phyloP scores from a whole-genome alignment of 345 rosid species.

The Hypericum perforatum region DNA sequence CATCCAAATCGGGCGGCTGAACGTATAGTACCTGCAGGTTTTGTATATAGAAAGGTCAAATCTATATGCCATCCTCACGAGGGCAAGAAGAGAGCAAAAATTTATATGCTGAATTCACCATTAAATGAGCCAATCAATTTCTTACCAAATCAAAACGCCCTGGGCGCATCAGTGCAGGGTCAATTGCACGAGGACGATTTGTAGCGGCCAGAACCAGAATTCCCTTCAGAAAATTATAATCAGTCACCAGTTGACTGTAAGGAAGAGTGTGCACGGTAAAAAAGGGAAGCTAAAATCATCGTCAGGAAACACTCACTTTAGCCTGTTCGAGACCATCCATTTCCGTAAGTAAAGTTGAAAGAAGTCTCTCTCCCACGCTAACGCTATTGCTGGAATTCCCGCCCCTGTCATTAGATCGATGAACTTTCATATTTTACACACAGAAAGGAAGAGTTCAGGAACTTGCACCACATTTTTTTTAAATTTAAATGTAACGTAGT shows the following conservation, averaged over 20 bases:
- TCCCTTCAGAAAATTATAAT: conserved; percentile 36
- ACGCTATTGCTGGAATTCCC: conserved; percentile 53
- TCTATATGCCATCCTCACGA: too few species aligned
- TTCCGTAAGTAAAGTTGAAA: conserved; percentile 84
- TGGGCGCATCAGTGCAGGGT: conserved; percentile 93
- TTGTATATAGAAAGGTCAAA: not conserved
- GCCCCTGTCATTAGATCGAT: conserved; percentile 36
- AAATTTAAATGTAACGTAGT: too few species aligned
- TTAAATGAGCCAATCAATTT: not conserved
- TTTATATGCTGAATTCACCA: not conserved
- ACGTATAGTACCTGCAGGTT: conserved; percentile 59
- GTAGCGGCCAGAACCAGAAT: conserved; percentile 90
- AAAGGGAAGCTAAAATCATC: not conserved
- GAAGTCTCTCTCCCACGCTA: conserved; percentile 84
- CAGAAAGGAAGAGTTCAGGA: not conserved
- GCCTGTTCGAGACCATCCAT: conserved; percentile 95
- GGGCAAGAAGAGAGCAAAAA: not conserved
- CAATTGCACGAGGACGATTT: conserved; percentile 81
- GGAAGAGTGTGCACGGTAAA: not conserved
- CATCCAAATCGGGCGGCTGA: conserved; percentile 74
- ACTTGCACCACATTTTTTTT: not conserved
- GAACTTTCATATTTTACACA: not conserved
- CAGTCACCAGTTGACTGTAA: too few species aligned
- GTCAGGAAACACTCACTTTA: conserved; percentile 34
- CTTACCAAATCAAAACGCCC: conserved; percentile 88